These are phyloP conservation scores for Cladosporium sp. DNA, from an alignment of 2,329 filamentous ascomycete species.

Conservation along the genomic window DNA sequence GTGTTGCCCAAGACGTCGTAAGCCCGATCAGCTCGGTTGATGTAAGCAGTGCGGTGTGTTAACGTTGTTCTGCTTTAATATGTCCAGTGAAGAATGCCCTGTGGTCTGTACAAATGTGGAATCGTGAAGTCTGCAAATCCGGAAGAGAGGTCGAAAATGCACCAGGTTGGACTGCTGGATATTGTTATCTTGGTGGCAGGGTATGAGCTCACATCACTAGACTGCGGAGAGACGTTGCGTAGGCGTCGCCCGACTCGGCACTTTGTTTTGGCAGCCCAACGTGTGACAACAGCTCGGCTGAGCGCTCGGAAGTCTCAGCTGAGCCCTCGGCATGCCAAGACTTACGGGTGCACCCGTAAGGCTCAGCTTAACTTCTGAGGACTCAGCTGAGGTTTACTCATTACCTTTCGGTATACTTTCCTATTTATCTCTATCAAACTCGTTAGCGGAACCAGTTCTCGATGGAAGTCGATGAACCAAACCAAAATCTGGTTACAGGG, in stretches of 20 bases:
- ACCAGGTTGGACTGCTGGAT: background rate
- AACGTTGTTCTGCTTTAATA: background rate
- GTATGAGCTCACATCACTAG: conserved; percentile 6
- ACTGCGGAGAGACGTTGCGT: conserved; percentile 8
- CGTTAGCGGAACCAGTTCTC: no score
- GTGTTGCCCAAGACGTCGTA: background rate
- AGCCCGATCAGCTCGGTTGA: background rate
- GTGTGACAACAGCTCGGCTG: no score
- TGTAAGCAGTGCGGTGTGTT: background rate
- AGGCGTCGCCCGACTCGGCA: background rate
- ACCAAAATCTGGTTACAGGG: no score
- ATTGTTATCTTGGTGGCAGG: background rate
- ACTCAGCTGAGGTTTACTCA: no score
- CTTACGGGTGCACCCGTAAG: no score
- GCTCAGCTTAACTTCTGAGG: no score
- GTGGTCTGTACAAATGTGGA: no score
- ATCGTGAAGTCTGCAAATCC: background rate
- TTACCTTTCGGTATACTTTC: no score
- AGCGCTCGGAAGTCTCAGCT: no score
- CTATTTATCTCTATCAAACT: no score
- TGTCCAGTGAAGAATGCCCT: background rate
- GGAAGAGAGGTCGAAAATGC: background rate
- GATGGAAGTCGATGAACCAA: no score
- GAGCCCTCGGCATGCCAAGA: no score
- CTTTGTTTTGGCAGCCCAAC: background rate